These are phyloP conservation scores for Massarina eburnea DNA, from an alignment of 2,329 filamentous ascomycete genomes.

Conservation along the genomic window DNA sequence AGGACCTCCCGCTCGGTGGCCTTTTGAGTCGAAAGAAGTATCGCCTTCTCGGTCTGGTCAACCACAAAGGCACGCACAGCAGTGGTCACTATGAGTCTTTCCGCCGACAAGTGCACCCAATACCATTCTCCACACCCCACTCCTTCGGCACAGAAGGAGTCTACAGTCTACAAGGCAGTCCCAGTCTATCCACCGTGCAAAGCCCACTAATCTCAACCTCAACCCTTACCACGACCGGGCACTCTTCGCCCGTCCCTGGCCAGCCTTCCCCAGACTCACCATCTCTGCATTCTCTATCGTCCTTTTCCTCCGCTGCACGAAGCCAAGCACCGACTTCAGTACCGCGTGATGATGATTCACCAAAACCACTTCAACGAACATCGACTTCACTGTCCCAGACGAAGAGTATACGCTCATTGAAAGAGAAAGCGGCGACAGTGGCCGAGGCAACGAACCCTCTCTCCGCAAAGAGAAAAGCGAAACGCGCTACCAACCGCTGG, in stretches of 20 bases:
- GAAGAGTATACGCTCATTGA: conserved; percentile 33
- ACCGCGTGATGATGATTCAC: conserved; percentile 24
- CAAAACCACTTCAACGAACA: conserved; percentile 18
- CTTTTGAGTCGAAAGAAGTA: conserved; percentile 78
- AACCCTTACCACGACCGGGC: conserved; percentile 28
- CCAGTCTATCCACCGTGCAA: conserved; percentile 48
- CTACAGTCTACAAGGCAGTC: conserved; percentile 64
- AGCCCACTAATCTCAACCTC: conserved; percentile 49
- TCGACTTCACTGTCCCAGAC: conserved; percentile 18
- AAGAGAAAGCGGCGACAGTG: conserved; percentile 33
- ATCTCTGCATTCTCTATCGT: conserved; percentile 36
- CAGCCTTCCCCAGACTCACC: conserved; percentile 31
- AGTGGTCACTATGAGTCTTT: conserved; percentile 98
- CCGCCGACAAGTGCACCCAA: conserved; percentile 75
- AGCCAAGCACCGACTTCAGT: conserved; percentile 19
- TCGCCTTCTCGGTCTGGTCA: conserved; percentile 82
- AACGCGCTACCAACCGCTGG: conserved; percentile 74
- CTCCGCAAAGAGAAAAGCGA: conserved; percentile 53
- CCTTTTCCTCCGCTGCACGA: conserved; percentile 31
- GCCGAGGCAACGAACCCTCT: conserved; percentile 39
- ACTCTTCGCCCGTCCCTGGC: conserved; percentile 27
- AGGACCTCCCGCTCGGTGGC: conserved; percentile 79
- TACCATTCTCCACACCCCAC: conserved; percentile 80
- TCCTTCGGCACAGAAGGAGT: conserved; percentile 74
- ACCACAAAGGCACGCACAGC: conserved; percentile 92